Percentiles rank a stretch among this genome's conserved stretches.
These are phyloP conservation scores for Schwanniomyces pseudopolymorphus DNA, from an alignment of 805 yeast genomes.

Conservation along the genomic window DNA sequence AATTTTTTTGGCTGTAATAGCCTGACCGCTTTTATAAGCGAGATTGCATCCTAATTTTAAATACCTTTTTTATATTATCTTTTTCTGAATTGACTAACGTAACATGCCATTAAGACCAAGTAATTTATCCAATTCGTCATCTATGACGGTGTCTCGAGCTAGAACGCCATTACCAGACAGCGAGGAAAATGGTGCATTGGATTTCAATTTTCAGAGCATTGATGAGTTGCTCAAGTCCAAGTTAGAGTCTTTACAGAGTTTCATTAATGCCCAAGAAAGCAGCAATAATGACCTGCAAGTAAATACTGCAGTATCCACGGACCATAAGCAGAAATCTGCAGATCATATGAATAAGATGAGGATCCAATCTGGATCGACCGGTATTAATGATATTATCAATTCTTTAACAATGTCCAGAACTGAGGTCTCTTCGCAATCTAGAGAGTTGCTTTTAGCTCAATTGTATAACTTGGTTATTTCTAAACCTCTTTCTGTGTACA, in stretches of 20 bases:
- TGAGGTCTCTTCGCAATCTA: constrained; percentile 44
- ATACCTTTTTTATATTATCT: not conserved
- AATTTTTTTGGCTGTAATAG: not conserved
- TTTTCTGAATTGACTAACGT: not conserved
- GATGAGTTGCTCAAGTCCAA: constrained; percentile 34
- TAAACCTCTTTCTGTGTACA: constrained; percentile 36
- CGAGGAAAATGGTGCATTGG: constrained; percentile 37
- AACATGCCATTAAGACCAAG: constrained; percentile 1
- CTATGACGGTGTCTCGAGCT: constrained; percentile 31
- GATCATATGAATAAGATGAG: constrained; percentile 31
- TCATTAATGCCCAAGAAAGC: constrained; percentile 12
- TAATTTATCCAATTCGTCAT: constrained; percentile 25
- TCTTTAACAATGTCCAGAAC: constrained; percentile 43
- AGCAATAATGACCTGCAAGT: constrained; percentile 7
- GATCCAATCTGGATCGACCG: constrained; percentile 34
- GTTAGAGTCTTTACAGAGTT: constrained; percentile 28
- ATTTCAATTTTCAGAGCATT: constrained; percentile 31
- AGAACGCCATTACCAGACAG: constrained; percentile 35
- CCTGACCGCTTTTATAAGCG: constrained; percentile 1
- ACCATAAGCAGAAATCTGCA: constrained; percentile 27
- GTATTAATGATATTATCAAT: constrained; percentile 45
- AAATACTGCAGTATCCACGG: constrained; percentile 10
- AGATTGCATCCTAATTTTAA: not conserved
- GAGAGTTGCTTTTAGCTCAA: constrained; percentile 52
- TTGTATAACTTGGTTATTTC: constrained; percentile 47